Conservation (phyloP, 2,329 filamentous ascomycete genomes). For the Colletotrichum lini region DNA sequence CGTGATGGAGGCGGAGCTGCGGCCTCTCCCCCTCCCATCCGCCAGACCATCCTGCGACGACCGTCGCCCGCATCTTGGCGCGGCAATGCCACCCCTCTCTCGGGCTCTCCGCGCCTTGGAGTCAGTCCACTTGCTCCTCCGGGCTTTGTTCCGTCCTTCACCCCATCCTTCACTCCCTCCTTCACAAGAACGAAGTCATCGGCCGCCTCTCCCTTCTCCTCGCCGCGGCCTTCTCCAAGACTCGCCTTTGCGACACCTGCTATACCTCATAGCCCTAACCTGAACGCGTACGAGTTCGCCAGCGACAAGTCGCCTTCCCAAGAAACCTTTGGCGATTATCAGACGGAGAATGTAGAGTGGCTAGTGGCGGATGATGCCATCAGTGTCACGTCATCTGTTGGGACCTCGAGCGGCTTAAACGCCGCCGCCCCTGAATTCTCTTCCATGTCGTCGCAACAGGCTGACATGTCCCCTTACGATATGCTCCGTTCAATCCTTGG, state of each 20-base stretch:
- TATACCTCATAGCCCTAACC: conserved; percentile 92
- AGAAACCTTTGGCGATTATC: conserved; percentile 91
- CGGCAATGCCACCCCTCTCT: conserved; percentile 83
- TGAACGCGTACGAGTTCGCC: conserved; percentile 95
- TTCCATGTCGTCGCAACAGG: conserved; percentile 72
- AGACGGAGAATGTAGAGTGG: conserved; percentile 97
- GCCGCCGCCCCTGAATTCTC: conserved; percentile 86
- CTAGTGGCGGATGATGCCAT: conserved; percentile 90
- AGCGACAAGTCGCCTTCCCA: conserved; percentile 85
- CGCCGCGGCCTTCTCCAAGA: conserved; percentile 91
- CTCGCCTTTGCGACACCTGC: conserved; percentile 90
- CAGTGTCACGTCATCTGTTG: conserved; percentile 82
- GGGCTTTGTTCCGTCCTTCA: conserved; percentile 85
- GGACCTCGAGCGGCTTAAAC: conserved; percentile 80
- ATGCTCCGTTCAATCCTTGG: conserved; percentile 96
- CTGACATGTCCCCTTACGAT: conserved; percentile 97
- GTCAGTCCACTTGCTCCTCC: conserved; percentile 88
- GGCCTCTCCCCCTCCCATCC: conserved; percentile 85
- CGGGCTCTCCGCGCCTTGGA: conserved; percentile 84
- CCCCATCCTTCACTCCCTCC: conserved; percentile 84
- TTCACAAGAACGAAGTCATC: conserved; percentile 84
- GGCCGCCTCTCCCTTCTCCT: conserved; percentile 90
- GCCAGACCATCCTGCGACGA: conserved; percentile 90
- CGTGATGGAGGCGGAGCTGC: conserved; percentile 75
- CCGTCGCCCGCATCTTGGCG: conserved; percentile 96